Conservation (phyloP, 2,329 filamentous ascomycete species). For the Acarospora socialis region DNA sequence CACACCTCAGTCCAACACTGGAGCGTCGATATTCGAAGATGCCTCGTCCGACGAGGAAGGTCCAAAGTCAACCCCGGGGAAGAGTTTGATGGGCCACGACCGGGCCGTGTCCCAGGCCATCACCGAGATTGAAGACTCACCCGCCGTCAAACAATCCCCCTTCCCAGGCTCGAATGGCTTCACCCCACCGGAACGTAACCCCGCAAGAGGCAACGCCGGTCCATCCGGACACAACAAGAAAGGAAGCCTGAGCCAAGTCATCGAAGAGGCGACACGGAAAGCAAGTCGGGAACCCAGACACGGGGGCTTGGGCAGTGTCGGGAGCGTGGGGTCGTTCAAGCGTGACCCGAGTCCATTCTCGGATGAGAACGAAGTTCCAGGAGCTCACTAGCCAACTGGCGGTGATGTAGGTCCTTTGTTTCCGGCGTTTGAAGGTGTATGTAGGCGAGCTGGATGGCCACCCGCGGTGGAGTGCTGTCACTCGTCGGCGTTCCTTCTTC, state of each 20-base stretch:
- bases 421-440: too few species aligned
- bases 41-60: slow-evolving; percentile 13
- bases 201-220: slow-evolving; percentile 6
- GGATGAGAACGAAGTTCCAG: too few species aligned
- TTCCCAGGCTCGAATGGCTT: slow-evolving; percentile 17
- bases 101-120: slow-evolving; percentile 15
- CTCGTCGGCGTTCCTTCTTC: too few species aligned
- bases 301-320: slow-evolving; percentile 13
- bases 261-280: slow-evolving; percentile 13
- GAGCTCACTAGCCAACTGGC: too few species aligned
- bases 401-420: too few species aligned
- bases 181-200: slow-evolving; percentile 11
- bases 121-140: slow-evolving; percentile 20
- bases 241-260: slow-evolving; percentile 14
- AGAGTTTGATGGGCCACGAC: slow-evolving; percentile 14
- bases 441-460: too few species aligned
- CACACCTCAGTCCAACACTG: slow-evolving; percentile 7
- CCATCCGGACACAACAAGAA: slow-evolving; percentile 12
- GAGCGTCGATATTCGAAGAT: slow-evolving; percentile 16
- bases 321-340: slow-evolving; percentile 7
- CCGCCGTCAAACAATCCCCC: slow-evolving; percentile 17
- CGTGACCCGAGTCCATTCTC: too few species aligned
- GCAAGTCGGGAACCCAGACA: slow-evolving; percentile 13
- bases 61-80: slow-evolving; percentile 14
- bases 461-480: too few species aligned